Base-by-base conservation (phyloP, 352 stramenopile genomes). In the Phytopythium aichiense region DNA sequence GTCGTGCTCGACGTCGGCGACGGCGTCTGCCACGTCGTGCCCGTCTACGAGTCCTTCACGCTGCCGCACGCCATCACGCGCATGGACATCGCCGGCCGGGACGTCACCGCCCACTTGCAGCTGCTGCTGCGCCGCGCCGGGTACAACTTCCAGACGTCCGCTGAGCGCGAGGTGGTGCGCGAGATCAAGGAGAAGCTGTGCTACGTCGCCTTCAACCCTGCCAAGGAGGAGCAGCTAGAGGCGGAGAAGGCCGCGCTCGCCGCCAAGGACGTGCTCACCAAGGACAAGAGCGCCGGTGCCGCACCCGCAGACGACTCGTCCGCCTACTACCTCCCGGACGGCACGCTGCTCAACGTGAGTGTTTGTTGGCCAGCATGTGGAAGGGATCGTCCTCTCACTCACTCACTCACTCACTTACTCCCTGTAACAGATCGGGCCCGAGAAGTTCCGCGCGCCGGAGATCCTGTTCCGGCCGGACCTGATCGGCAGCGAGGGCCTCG, bases 121-220 rank as follows among this genome's bases (percentile, higher is more conserved):
- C 64, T 91, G 57, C 68, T 93, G 49, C 73, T 92, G 59, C 81
- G 84, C 37, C 79, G 81, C 13, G 73, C 76, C 5, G 91, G 91
- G 0, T 94, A 96, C 72, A 85, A 85, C 54, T 96, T 97, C 65
- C 84, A 90, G 64, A 96, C 89, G 25, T 95, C 88, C 15, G 88
- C 91, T 20, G 88, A 98, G 71, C 69, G 76, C 30, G 89, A 96
- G 64, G 88, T 97, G 45, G 86, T 95, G 52, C 72, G 87, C 15
- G 83, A 96, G 65, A 94, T 96, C 66, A 96, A 96, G 65, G 88
- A 96, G 63, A 91, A 91, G 58, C 78, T 92, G 23, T 94, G 75
- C 64, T 92, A 91, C 67, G 84, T 94, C 22, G 87, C 84, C 35
- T 89, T 95, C 64, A 92, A 95, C 63, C 81, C 81, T 37, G 76